Evolutionary conservation across 345 rosid species (phyloP).

Genomic region (Brassica rapa): DNA sequence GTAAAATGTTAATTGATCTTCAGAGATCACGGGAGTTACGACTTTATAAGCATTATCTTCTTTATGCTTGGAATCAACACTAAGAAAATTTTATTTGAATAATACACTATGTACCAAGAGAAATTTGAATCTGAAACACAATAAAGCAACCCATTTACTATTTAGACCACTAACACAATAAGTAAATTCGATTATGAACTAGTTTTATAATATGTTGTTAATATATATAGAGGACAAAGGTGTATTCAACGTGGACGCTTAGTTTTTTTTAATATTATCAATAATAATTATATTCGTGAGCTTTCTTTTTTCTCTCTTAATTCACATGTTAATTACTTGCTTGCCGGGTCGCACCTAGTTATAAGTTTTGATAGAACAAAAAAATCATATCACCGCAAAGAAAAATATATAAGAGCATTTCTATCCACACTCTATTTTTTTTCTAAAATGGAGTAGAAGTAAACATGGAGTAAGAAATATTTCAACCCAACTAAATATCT

Average conservation of each 20-base stretch:
- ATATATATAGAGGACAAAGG: background rate
- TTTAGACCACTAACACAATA: background rate
- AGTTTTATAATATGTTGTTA: background rate
- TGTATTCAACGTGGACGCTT: background rate
- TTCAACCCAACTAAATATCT: too few relatives aligned
- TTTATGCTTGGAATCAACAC: background rate
- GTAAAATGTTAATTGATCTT: background rate
- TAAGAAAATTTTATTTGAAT: background rate
- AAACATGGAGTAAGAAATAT: too few relatives aligned
- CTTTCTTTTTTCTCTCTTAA: background rate
- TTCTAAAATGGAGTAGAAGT: too few relatives aligned
- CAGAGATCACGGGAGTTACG: background rate
- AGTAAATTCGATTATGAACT: background rate
- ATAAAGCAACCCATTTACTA: background rate
- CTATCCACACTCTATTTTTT: too few relatives aligned
- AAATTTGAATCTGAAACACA: background rate
- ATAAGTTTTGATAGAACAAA: background rate
- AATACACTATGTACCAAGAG: background rate
- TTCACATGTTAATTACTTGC: background rate
- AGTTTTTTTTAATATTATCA: background rate
- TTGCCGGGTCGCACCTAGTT: background rate
- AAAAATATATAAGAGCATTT: background rate
- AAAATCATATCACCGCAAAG: background rate
- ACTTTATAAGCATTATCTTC: background rate
- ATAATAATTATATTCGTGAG: background rate